Evolutionary conservation across 257 asterid genomes (phyloP).

Genomic region (Solanum bulbocastanum): DNA sequence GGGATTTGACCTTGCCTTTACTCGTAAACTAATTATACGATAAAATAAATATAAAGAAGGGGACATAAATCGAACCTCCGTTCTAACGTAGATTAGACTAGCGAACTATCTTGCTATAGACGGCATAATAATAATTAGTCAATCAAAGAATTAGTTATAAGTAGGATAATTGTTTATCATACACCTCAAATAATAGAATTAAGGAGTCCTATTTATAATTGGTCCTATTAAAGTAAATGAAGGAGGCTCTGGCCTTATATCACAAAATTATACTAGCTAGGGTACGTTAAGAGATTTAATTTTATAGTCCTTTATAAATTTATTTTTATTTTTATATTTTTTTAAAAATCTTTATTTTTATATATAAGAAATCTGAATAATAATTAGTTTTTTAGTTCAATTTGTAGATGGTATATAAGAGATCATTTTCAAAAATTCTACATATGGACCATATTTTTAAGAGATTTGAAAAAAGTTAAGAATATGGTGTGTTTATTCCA

Average conservation of each 20-base stretch:
- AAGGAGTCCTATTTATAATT: background rate
- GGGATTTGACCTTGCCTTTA: background rate
- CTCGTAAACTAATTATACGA: background rate
- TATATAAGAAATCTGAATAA: too few species aligned
- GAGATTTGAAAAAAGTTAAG: too few species aligned
- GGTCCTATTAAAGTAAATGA: background rate
- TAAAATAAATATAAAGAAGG: background rate
- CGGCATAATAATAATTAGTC: background rate
- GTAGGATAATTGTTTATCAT: background rate
- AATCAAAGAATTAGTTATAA: too few species aligned
- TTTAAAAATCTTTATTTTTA: too few species aligned
- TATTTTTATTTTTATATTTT: too few species aligned
- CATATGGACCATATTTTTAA: too few species aligned
- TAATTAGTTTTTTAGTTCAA: too few species aligned
- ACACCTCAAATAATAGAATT: background rate
- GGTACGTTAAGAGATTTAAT: background rate
- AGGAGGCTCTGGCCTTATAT: background rate
- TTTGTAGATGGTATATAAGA: too few species aligned
- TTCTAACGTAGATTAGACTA: too few species aligned
- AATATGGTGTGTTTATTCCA: too few species aligned
- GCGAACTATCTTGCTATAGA: background rate
- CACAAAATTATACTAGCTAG: background rate
- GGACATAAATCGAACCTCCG: background rate
- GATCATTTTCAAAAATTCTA: too few species aligned
- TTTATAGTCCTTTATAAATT: too few species aligned